A percentile compares a stretch with the other conserved stretches of the same genome.
Evolutionary conservation across 148 eudicot genomes (phyloP).

Genomic region (Vaccinium macrocarpon): DNA sequence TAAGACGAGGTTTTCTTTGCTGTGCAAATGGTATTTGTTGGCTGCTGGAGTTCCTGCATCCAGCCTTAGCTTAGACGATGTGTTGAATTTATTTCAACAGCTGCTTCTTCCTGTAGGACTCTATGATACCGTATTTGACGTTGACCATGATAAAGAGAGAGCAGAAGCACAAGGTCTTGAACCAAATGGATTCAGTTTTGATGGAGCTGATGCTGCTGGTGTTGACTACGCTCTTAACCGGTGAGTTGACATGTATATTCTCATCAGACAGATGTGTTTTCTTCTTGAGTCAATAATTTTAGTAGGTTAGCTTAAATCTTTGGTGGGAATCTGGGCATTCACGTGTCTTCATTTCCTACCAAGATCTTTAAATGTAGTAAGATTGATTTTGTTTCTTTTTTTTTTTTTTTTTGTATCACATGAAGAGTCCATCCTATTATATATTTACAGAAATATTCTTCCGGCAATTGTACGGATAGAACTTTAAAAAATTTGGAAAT

Average conservation of each 20-base stretch:
- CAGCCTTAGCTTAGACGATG: neutral
- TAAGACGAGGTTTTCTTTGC: neutral
- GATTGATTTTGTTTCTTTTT: too few species aligned
- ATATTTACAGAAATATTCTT: too few species aligned
- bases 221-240: conserved; percentile 92
- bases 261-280: conserved; percentile 1
- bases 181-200: conserved; percentile 95
- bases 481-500: too few species aligned
- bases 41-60: conserved; percentile 2
- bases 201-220: conserved; percentile 87
- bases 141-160: conserved; percentile 92
- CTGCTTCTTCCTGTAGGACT: conserved; percentile 53
- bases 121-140: conserved; percentile 90
- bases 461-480: too few species aligned
- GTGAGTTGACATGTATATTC: conserved; percentile 31
- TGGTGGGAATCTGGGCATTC: neutral
- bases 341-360: neutral
- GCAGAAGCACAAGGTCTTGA: conserved; percentile 79
- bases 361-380: neutral
- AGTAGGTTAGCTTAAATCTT: neutral
- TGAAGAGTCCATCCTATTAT: too few species aligned
- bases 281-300: neutral
- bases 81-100: neutral
- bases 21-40: neutral
- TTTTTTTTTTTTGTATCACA: too few species aligned